Base-by-base conservation (phyloP, 306 rosid species). In the Mimosa pudica region DNA sequence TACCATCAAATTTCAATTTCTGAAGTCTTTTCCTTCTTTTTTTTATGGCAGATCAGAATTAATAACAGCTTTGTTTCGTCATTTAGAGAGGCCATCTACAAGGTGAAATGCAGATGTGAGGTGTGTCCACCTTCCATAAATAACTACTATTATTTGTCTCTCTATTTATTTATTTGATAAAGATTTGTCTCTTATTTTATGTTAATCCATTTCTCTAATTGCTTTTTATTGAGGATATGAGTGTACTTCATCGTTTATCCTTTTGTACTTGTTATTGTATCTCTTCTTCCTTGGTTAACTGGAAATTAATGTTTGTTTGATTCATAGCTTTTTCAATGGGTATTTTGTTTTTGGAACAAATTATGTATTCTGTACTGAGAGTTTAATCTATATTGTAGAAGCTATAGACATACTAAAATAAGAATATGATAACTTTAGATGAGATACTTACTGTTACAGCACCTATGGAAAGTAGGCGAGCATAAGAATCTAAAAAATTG, bases 21-120 rank as follows among this genome's bases (percentile, higher is more conserved):
- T 67, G 30, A 80, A 82, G 81, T 60, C 78, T 80, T 81, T 77
- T 67, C 71, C 73, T 82, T 72, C 41, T 61, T 69, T 76, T 84
- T 42, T 63, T 78, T 70, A 73, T 83, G 89, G 91, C 98, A 95
- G 98, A 95, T 95, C 85, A 89, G 99, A 91, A 95, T 95, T 83
- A 95, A 95, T 81, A 95, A 95, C 92, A 95, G 99, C 91, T 95
- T 88, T 77, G 96, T 95, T 76, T 95, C 99, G 62, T 95, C 99
- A 75, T 95, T 95, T 89, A 91, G 99, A 85, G 99, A 95, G 85
- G 96, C 98, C 82, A 91, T 95, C 88, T 95, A 95, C 92, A 95
- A 95, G 91, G 89, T 95, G 81, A 95, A 95, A 87, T 93, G 98
- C 85, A 87, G 83, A 85, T 86, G 91, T 71, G 89, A 93, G 98